These are phyloP conservation scores for Graphilbum sp. DNA, from an alignment of 2,329 filamentous ascomycete species.

Conservation along the genomic window DNA sequence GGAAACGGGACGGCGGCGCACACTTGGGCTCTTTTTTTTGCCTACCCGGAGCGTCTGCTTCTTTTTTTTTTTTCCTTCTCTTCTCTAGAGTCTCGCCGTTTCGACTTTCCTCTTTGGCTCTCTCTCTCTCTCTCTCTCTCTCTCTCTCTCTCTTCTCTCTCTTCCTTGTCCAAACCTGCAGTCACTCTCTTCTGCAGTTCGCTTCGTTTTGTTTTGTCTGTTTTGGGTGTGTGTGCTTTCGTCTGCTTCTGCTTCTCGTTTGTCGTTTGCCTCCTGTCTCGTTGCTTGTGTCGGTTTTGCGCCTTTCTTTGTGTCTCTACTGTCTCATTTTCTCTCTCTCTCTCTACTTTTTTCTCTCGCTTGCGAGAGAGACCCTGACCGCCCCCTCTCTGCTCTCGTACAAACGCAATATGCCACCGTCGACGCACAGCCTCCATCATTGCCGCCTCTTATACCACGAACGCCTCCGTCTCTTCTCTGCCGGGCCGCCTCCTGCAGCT, in stretches of 20 bases:
- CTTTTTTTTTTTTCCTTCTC: background rate
- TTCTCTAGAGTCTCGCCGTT: background rate
- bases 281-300: background rate
- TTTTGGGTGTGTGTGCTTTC: background rate
- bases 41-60: background rate
- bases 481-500: no score
- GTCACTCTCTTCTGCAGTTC: background rate
- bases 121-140: background rate
- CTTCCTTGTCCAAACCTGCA: background rate
- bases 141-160: background rate
- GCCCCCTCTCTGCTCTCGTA: no score
- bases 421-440: no score
- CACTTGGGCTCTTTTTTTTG: background rate
- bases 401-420: no score
- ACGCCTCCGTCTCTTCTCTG: no score
- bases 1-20: no score
- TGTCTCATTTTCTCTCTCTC: background rate
- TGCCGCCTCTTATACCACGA: no score
- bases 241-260: background rate
- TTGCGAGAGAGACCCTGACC: no score
- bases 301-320: background rate
- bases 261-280: background rate
- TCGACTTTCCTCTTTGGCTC: background rate
- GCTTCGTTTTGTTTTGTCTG: background rate
- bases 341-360: constrained; percentile 5